Evolutionary conservation across 345 rosid genomes (phyloP), one percentile per base, ranked within the genome.

Genomic region (Turritis glabra): DNA sequence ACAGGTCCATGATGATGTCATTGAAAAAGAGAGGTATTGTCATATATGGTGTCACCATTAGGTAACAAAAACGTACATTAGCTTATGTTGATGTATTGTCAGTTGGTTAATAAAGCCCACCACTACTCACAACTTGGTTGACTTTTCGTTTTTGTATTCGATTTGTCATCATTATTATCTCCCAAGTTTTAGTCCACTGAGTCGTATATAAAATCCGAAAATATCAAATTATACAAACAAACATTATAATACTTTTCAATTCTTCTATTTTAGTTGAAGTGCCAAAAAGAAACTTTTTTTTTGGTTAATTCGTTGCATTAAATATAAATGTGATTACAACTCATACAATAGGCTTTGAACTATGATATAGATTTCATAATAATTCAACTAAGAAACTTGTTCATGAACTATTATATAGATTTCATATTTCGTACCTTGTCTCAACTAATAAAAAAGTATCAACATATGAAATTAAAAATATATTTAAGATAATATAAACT

Each of bases 41-140:
- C 75, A 75, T 60, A 40, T 51, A 76, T 69, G 70, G 59, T 40
- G 75, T 76, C 65, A 76, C 59, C 43, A 18, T 47, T 69, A 63
- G 50, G 75, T 54, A 76, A 62, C 64, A 51, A 40, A 54, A 43
- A 76, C 33, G 47, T 21, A 51, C 76, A 77, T 43, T 70, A 63
- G 30, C 60, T 26, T 54, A 62, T 62, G 74, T 76, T 69, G 64
- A 69, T 76, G 66, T 63, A 53, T 69, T 62, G 51, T 69, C 25
- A 23, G 80, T 76, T 70, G 51, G 70, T 76, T 76, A 23, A 70
- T 69, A 70, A 21, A 63, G 33, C 75, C 59, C 75, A 69, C 35
- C 66, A 54, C 75, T 76, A 52, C 44, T 77, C 60, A 46, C 71
- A 19, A 63, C 54, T 70, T 70, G 61, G 71, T 47, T 70, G 76